Conservation (phyloP, 305 asterid species). For the Fraxinus xanthoxyloides region DNA sequence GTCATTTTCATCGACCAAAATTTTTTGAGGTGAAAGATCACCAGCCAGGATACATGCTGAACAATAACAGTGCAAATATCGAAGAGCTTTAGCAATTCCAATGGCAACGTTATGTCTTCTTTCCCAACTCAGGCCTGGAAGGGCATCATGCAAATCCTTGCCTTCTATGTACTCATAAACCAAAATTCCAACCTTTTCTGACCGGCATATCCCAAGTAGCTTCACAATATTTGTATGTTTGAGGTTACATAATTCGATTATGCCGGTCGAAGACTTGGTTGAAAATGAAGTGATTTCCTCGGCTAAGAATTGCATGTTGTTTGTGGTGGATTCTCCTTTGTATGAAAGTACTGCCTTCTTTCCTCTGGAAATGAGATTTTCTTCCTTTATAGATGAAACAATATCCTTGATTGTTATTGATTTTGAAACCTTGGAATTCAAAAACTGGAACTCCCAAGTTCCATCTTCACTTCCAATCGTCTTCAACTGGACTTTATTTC, state of each 20-base stretch:
- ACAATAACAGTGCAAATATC: conserved; percentile 48
- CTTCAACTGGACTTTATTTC: conserved; percentile 28
- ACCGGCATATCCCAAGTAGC: conserved; percentile 57
- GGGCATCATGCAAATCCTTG: conserved; percentile 42
- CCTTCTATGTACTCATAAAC: conserved; percentile 67
- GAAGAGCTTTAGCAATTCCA: conserved; percentile 60
- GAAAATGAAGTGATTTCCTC: conserved; percentile 35
- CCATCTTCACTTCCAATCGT: conserved; percentile 54
- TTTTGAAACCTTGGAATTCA: conserved; percentile 36
- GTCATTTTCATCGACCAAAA: conserved; percentile 51
- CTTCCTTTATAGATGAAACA: conserved; percentile 39
- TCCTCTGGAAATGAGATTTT: conserved; percentile 45
- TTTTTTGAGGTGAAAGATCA: conserved; percentile 38
- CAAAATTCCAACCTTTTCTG: conserved; percentile 52
- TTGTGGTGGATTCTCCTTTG: conserved; percentile 34
- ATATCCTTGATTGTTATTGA: conserved; percentile 47
- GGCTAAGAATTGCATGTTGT: conserved; percentile 34
- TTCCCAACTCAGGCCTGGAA: conserved; percentile 46
- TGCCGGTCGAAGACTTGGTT: conserved; percentile 27
- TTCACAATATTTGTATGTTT: conserved; percentile 65
- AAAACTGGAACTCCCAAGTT: conserved; percentile 55
- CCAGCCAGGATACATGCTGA: conserved; percentile 47
- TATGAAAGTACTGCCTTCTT: conserved; percentile 34
- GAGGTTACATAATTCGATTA: conserved; percentile 36
- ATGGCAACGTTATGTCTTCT: conserved; percentile 54